Percentiles rank a stretch among this genome's conserved stretches.
phyloP scores from a whole-genome alignment of 805 yeast species.

The Teunomyces lycoperdinae region DNA sequence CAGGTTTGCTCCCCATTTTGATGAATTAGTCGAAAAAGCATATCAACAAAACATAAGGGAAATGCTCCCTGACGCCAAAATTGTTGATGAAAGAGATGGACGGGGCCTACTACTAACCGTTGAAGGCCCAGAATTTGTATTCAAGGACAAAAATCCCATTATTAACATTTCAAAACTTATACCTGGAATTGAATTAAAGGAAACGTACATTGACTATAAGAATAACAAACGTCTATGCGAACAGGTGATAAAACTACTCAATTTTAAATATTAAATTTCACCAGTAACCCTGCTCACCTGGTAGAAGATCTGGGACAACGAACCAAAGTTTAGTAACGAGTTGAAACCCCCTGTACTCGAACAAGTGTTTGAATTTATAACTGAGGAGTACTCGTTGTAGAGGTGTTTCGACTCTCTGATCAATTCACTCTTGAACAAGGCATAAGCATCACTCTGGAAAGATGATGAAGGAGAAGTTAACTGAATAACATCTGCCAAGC shows the following conservation, averaged over 20 bases:
- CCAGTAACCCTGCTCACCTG: conserved; percentile 12
- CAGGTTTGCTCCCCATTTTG: conserved; percentile 10
- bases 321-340: conserved; percentile 15
- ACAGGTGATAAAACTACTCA: background rate
- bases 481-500: conserved; percentile 18
- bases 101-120: conserved; percentile 8
- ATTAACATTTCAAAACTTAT: conserved; percentile 13
- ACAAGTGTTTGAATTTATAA: conserved; percentile 7
- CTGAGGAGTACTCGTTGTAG: conserved; percentile 12
- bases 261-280: conserved; percentile 4
- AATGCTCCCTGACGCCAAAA: conserved; percentile 4
- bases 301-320: conserved; percentile 19
- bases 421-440: conserved; percentile 14
- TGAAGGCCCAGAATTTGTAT: conserved; percentile 11
- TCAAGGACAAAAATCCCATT: conserved; percentile 9
- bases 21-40: conserved; percentile 6
- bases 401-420: conserved; percentile 20
- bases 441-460: conserved; percentile 17
- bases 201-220: conserved; percentile 13
- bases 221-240: conserved; percentile 15
- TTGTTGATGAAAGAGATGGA: background rate
- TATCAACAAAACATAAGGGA: conserved; percentile 14
- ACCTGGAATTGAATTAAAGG: conserved; percentile 10
- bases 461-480: conserved; percentile 12
- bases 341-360: conserved; percentile 6